A percentile compares a stretch with the other conserved stretches of the same genome.
These are phyloP conservation scores for Arthrinium puccinioides DNA, from an alignment of 2,329 filamentous ascomycete genomes.

Conservation along the genomic window DNA sequence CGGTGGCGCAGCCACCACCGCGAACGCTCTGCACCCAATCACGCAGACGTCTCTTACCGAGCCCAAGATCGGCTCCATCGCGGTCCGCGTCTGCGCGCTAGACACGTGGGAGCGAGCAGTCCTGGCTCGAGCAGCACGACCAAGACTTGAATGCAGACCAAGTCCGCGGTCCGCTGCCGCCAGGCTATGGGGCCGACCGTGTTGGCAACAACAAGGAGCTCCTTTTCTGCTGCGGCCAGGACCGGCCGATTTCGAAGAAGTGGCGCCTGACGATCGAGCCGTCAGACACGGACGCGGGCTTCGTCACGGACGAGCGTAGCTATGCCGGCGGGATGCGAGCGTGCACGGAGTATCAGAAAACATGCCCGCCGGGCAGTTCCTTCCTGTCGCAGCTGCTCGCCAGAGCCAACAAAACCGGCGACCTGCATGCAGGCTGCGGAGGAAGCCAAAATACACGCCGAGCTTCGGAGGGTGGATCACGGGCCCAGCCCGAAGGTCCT, in stretches of 20 bases:
- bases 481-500: neutral
- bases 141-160: neutral
- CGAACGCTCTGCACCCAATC: neutral
- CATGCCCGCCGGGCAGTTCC: no score
- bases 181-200: neutral
- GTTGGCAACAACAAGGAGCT: neutral
- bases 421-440: no score
- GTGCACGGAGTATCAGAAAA: no score
- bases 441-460: no score
- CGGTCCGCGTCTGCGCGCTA: neutral
- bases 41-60: neutral
- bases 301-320: no score
- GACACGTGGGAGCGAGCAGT: neutral
- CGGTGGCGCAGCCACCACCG: neutral
- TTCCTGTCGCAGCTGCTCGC: no score
- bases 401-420: no score
- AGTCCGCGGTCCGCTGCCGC: neutral
- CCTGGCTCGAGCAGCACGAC: neutral
- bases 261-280: neutral
- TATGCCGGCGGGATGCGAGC: no score
- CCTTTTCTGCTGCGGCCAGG: neutral
- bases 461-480: neutral
- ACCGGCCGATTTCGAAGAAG: neutral
- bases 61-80: constrained; percentile 1
- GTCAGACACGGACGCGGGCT: neutral